Base-by-base conservation (phyloP, 106 monocot genomes). In the Dioscorea dumetorum region DNA sequence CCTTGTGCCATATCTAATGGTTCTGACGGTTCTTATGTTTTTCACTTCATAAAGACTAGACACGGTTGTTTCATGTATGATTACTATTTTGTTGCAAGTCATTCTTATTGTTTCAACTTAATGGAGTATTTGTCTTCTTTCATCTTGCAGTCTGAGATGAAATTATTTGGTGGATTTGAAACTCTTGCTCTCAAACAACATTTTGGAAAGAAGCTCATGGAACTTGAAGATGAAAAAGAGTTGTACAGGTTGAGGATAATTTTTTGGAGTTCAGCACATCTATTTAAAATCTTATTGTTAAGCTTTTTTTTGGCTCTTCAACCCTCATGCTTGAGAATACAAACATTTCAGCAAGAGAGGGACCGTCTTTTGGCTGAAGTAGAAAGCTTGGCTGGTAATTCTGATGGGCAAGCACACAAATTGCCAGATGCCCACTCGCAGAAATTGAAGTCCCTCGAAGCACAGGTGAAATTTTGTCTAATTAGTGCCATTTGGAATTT, bases 141-240 rank as follows among this genome's bases (percentile, higher is more conserved):
- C 10, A 10, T 41, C 41, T 21, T 83, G 67, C 77, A 99, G 97
- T 81, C 76, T 65, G 97, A 99, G 74, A 99, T 99, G 86, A 99
- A 90, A 90, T 72, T 85, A 73, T 87, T 91, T 74, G 85, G 83
- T 66, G 86, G 82, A 11, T 58, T 81, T 61, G 87, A 90, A 52
- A 89, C 88, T 10, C 17, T 80, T 76, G 81, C 92, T 70, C 82
- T 92, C 14, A 99, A 92, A 66, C 97, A 99, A 16, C 91, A 99
- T 83, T 93, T 92, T 67, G 86, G 92, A 63, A 99, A 89, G 84
- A 99, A 90, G 62, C 80, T 99, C 41, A 80, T 92, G 88, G 89
- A 99, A 72, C 92, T 99, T 75, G 97, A 99, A 77, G 87, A 92
- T 62, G 92, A 99, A 72, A 99, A 75, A 78, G 70, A 70, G 34